Conservation (phyloP, 2,329 filamentous ascomycete genomes). For the Saccharata proteae region DNA sequence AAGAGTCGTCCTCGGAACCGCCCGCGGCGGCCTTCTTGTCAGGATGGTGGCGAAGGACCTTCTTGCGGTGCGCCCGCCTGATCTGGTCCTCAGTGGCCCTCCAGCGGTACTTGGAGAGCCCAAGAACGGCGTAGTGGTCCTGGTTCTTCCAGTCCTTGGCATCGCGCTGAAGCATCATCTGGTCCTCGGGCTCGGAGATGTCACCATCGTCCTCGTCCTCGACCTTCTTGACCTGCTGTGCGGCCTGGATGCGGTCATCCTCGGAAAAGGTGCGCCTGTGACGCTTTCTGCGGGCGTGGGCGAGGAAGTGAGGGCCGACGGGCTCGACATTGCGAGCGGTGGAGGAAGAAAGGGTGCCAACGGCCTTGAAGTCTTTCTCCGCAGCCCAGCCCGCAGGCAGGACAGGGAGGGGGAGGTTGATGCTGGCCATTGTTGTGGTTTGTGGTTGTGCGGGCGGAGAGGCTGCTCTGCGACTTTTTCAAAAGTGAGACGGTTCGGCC, state of each 20-base stretch:
- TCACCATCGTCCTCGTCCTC: slow-evolving; percentile 85
- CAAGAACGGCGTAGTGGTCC: slow-evolving; percentile 96
- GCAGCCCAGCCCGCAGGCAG: slow-evolving; percentile 71
- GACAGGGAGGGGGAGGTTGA: slow-evolving; percentile 56
- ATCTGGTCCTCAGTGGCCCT: slow-evolving; percentile 95
- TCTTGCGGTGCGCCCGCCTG: slow-evolving; percentile 97
- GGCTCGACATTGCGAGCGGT: slow-evolving; percentile 86
- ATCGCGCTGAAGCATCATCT: slow-evolving; percentile 79
- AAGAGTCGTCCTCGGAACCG: slow-evolving; percentile 81
- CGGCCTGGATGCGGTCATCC: slow-evolving; percentile 93
- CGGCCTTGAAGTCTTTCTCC: slow-evolving; percentile 83
- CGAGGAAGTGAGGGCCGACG: slow-evolving; percentile 93
- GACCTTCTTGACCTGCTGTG: slow-evolving; percentile 88
- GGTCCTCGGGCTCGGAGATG: slow-evolving; percentile 87
- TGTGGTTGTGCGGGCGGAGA: not conserved
- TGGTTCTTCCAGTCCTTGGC: slow-evolving; percentile 99
- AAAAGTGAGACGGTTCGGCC: not conserved
- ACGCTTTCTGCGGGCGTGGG: slow-evolving; percentile 82
- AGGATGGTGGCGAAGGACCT: slow-evolving; percentile 97
- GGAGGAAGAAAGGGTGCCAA: slow-evolving; percentile 64
- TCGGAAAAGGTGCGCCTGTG: slow-evolving; percentile 98
- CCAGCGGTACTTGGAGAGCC: slow-evolving; percentile 82
- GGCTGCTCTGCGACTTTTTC: not conserved
- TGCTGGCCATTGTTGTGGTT: slow-evolving; percentile 47
- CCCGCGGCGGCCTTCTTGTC: slow-evolving; percentile 96